phyloP scores from a whole-genome alignment of 2,329 filamentous ascomycete species.

The Tolypocladium cylindrosporum region DNA sequence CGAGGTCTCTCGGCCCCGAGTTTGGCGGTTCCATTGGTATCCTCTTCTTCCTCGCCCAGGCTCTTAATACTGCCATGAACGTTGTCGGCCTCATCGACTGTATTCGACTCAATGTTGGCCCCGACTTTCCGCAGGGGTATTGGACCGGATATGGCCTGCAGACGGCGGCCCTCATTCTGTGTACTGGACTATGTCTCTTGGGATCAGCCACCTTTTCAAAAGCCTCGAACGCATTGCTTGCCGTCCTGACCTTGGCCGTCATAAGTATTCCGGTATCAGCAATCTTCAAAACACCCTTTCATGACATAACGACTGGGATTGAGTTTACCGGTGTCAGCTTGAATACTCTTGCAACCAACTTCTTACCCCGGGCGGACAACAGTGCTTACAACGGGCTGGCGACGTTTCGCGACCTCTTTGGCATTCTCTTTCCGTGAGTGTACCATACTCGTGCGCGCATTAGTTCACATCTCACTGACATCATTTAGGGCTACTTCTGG shows the following conservation, averaged over 20 bases:
- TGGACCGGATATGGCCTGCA: constrained; percentile 72
- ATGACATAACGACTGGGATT: constrained; percentile 49
- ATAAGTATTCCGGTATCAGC: constrained; percentile 78
- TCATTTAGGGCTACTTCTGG: constrained; percentile 35
- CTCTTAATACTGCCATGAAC: constrained; percentile 80
- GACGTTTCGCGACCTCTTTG: constrained; percentile 74
- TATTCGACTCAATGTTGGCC: constrained; percentile 64
- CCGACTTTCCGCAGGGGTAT: constrained; percentile 56
- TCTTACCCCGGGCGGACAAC: constrained; percentile 58
- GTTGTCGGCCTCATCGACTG: constrained; percentile 80
- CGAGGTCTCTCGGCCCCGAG: constrained; percentile 73
- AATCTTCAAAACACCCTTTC: constrained; percentile 57
- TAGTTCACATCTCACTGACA: constrained; percentile 13
- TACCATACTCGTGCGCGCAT: neutral
- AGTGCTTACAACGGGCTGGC: constrained; percentile 52
- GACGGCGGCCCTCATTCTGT: constrained; percentile 59
- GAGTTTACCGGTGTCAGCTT: constrained; percentile 70
- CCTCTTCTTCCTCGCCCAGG: constrained; percentile 83
- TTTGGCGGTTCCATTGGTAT: constrained; percentile 84
- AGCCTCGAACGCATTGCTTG: constrained; percentile 66
- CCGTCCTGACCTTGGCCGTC: constrained; percentile 62
- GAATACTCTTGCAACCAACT: constrained; percentile 61
- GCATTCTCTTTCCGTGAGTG: constrained; percentile 63
- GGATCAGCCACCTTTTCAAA: constrained; percentile 73
- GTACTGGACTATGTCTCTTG: constrained; percentile 66